Conservation (phyloP, 805 yeast genomes). For the Metschnikowia continentalis region DNA sequence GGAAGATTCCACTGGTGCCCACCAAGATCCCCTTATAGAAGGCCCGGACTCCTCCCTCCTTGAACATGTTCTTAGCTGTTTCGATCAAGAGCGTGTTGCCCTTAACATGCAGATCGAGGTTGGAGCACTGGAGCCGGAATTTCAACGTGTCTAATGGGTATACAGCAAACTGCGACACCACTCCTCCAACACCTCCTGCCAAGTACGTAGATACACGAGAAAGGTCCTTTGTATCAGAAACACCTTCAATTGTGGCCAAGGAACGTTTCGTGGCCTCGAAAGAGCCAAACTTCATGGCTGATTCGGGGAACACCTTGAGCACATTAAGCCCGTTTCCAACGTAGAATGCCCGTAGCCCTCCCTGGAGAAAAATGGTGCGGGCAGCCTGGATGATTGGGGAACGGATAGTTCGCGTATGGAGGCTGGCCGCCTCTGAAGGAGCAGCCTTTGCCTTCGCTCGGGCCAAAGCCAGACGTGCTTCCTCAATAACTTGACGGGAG, state of each 20-base stretch:
- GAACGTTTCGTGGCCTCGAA: slow-evolving; percentile 82
- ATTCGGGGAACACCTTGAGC: slow-evolving; percentile 92
- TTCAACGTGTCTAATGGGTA: slow-evolving; percentile 95
- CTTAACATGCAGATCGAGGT: slow-evolving; percentile 55
- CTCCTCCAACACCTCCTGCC: slow-evolving; percentile 97
- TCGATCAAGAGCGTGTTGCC: slow-evolving; percentile 58
- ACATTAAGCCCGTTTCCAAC: slow-evolving; percentile 94
- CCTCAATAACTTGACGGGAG: slow-evolving; percentile 31
- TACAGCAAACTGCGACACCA: slow-evolving; percentile 84
- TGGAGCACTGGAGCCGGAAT: slow-evolving; percentile 90
- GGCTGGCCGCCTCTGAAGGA: slow-evolving; percentile 25
- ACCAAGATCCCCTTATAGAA: slow-evolving; percentile 87
- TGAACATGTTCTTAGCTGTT: slow-evolving; percentile 75
- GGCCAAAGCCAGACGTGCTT: slow-evolving; percentile 27
- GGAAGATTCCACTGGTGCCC: slow-evolving; percentile 95
- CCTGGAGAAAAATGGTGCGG: slow-evolving; percentile 74
- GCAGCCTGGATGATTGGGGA: slow-evolving; percentile 83
- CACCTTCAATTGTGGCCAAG: slow-evolving; percentile 73
- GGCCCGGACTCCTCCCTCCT: slow-evolving; percentile 69
- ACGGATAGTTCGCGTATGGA: slow-evolving; percentile 44
- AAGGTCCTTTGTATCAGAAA: slow-evolving; percentile 60
- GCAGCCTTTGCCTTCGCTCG: slow-evolving; percentile 30
- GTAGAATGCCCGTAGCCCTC: slow-evolving; percentile 83
- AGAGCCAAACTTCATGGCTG: slow-evolving; percentile 95
- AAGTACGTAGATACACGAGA: slow-evolving; percentile 77